A percentile compares a stretch with the other conserved stretches of the same genome.
phyloP scores from a whole-genome alignment of 2,329 filamentous ascomycete genomes.

The Scytalidium lignicola region DNA sequence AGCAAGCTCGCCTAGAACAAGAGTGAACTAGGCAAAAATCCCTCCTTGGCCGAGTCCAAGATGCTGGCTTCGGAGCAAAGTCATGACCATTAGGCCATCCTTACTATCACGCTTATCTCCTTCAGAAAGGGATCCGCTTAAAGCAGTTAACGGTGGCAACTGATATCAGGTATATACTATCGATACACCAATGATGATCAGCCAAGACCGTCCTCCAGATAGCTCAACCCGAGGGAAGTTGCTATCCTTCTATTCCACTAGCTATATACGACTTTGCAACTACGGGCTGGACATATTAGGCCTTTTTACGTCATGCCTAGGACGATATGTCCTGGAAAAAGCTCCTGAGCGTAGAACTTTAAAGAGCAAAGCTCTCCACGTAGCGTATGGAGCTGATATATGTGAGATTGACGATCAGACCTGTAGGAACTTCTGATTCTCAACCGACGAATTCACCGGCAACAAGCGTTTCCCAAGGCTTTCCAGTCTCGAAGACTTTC shows the following conservation, averaged over 20 bases:
- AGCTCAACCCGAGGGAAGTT: no score
- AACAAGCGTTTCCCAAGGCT: conserved; percentile 62
- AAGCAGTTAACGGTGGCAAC: no score
- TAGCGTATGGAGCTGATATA: no score
- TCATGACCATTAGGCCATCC: conserved; percentile 34
- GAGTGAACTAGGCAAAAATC: no score
- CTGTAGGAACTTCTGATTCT: conserved; percentile 1
- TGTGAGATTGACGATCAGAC: no score
- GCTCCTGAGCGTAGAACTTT: no score
- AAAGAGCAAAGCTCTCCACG: not conserved
- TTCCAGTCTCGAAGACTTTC: conserved; percentile 61
- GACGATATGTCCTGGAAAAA: conserved; percentile 19
- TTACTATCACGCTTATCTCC: conserved; percentile 56
- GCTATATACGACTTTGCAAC: no score
- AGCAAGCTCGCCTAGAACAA: no score
- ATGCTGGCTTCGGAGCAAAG: conserved; percentile 54
- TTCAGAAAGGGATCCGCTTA: conserved; percentile 41
- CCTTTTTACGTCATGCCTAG: conserved; percentile 39
- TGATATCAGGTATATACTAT: no score
- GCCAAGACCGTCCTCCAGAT: no score
- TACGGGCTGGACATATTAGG: conserved; percentile 8
- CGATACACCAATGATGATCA: no score
- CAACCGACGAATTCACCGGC: conserved; percentile 28
- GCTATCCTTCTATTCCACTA: no score
- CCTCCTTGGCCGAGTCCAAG: conserved; percentile 51